Percentiles rank a stretch among this genome's conserved stretches.
These are phyloP conservation scores for Wolfiporia cocos DNA, from an alignment of 1,284 basidiomycete species.

Conservation along the genomic window DNA sequence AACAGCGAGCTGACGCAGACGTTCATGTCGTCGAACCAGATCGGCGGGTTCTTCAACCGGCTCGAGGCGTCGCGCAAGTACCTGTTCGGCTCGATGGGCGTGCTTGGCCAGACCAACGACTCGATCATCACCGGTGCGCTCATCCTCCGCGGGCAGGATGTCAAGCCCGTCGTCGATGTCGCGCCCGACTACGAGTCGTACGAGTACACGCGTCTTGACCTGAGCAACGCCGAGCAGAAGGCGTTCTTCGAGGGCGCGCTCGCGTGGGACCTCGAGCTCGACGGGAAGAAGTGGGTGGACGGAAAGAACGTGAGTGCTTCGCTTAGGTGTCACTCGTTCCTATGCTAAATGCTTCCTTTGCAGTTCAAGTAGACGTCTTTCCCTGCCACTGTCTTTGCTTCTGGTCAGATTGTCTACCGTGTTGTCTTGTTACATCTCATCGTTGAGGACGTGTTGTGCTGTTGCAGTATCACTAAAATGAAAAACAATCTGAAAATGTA, in stretches of 20 bases:
- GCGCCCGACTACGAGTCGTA: conserved; percentile 96
- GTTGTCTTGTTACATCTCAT: conserved; percentile 17
- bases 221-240: conserved; percentile 69
- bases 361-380: conserved; percentile 28
- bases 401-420: conserved; percentile 14
- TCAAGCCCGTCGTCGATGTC: conserved; percentile 66
- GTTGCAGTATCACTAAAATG: conserved; percentile 24
- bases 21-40: conserved; percentile 91
- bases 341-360: conserved; percentile 3
- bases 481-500: too few relatives aligned
- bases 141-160: conserved; percentile 76
- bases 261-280: conserved; percentile 85
- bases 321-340: background rate
- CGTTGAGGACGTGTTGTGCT: conserved; percentile 19
- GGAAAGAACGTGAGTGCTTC: conserved; percentile 66
- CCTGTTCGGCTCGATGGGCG: conserved; percentile 90
- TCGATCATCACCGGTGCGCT: conserved; percentile 76
- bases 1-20: conserved; percentile 88
- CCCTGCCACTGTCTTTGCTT: conserved; percentile 6
- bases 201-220: conserved; percentile 67
- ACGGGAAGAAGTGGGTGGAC: conserved; percentile 84
- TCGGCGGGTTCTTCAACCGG: conserved; percentile 95
- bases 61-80: conserved; percentile 94
- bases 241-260: conserved; percentile 86
- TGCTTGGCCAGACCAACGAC: conserved; percentile 79